phyloP scores from a whole-genome alignment of 1,284 basidiomycete genomes.

The Apiotrichum domesticum region DNA sequence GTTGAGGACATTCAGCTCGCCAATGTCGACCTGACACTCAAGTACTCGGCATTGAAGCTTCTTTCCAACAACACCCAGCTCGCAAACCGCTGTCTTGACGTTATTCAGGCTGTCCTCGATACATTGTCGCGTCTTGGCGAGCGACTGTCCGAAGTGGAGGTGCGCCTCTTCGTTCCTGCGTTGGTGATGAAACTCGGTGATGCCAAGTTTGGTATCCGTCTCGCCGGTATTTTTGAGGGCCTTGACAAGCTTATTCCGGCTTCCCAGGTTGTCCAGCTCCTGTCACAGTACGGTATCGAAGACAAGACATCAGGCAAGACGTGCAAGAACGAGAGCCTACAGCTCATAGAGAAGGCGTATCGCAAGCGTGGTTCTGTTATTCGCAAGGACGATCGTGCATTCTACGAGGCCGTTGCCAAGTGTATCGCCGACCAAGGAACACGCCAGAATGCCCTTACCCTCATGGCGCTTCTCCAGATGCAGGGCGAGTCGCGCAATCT shows the following conservation, averaged over 20 bases:
- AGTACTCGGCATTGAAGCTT: constrained; percentile 86
- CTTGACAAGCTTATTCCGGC: constrained; percentile 47
- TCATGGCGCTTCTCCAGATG: constrained; percentile 44
- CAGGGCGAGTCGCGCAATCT: constrained; percentile 38
- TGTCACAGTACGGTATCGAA: constrained; percentile 62
- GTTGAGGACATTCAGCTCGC: constrained; percentile 69
- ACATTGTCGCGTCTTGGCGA: constrained; percentile 67
- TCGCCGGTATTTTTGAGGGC: constrained; percentile 50
- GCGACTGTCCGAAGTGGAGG: constrained; percentile 82
- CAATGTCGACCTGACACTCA: constrained; percentile 86
- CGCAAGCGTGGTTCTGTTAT: constrained; percentile 40
- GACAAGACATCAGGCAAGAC: constrained; percentile 43
- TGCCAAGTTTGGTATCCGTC: constrained; percentile 48
- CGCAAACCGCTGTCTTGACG: constrained; percentile 80
- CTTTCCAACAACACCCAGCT: constrained; percentile 93
- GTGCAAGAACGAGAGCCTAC: constrained; percentile 41
- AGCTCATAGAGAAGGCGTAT: constrained; percentile 42
- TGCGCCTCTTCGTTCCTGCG: constrained; percentile 80
- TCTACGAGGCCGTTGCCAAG: constrained; percentile 51
- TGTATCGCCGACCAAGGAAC: constrained; percentile 52
- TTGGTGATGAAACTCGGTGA: constrained; percentile 72
- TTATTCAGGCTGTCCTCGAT: constrained; percentile 70
- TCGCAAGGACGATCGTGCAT: constrained; percentile 35
- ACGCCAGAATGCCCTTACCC: constrained; percentile 39
- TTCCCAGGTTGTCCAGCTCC: constrained; percentile 64